Conservation (phyloP, 2,329 filamentous ascomycete genomes). For the Ophiostoma perfectum region DNA sequence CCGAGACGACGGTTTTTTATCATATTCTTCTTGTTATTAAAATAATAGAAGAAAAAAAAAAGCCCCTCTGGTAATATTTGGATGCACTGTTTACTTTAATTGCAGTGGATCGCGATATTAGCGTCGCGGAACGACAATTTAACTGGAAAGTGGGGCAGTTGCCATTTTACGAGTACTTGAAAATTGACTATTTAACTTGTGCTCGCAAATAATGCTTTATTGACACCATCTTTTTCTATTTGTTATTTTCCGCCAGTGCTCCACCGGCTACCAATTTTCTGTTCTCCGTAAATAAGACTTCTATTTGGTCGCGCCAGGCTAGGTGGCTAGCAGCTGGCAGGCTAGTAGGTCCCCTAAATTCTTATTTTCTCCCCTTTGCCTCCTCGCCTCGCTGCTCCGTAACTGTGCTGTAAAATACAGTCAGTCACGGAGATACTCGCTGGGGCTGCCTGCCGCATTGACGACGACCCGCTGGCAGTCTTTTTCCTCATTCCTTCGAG, state of each 20-base stretch:
- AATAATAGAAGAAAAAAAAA: neutral
- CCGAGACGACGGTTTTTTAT: neutral
- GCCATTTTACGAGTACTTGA: neutral
- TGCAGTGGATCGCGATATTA: conserved; percentile 27
- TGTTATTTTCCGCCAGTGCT: conserved; percentile 8
- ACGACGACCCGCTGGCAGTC: neutral
- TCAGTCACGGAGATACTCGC: neutral
- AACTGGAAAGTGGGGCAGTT: conserved; percentile 22
- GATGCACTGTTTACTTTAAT: conserved; percentile 24
- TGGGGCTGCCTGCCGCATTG: neutral
- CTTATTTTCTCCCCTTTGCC: neutral
- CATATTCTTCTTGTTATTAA: neutral
- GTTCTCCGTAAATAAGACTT: neutral
- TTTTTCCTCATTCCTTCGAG: neutral
- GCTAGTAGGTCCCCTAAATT: neutral
- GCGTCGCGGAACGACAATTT: conserved; percentile 27
- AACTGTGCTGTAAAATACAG: conserved; percentile 13
- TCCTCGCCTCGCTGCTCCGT: neutral
- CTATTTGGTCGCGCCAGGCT: conserved; percentile 1
- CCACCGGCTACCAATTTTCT: neutral
- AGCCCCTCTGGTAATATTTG: conserved; percentile 9
- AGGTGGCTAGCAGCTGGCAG: neutral
- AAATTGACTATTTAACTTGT: conserved; percentile 13
- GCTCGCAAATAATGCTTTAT: conserved; percentile 16
- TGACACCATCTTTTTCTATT: neutral